phyloP scores from a whole-genome alignment of 257 asterid species.

The Rauvolfia tetraphylla region DNA sequence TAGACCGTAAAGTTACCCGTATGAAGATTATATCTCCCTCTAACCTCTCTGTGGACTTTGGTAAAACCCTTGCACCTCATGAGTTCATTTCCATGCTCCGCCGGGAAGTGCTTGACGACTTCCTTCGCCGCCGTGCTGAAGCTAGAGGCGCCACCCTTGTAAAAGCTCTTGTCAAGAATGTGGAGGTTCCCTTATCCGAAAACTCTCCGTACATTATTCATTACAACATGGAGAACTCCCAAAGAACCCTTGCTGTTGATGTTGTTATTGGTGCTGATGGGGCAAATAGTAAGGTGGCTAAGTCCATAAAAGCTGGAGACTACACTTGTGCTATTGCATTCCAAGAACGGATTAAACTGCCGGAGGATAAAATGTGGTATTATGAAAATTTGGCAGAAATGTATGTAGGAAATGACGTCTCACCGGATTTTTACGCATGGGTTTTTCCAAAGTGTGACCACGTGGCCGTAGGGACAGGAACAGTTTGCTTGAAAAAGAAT shows the following conservation, averaged over 20 bases:
- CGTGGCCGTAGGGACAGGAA: slow-evolving; percentile 85
- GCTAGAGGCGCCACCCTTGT: slow-evolving; percentile 54
- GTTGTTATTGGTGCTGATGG: slow-evolving; percentile 83
- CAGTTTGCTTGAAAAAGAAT: slow-evolving; percentile 41
- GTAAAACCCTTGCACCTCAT: slow-evolving; percentile 53
- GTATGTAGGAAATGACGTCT: slow-evolving; percentile 73
- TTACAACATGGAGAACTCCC: slow-evolving; percentile 37
- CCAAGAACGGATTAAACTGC: slow-evolving; percentile 62
- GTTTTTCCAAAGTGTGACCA: slow-evolving; percentile 90
- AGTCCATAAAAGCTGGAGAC: slow-evolving; percentile 65
- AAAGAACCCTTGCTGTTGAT: slow-evolving; percentile 50
- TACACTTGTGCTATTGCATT: slow-evolving; percentile 75
- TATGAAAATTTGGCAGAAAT: slow-evolving; percentile 76
- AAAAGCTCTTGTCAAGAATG: slow-evolving; percentile 57
- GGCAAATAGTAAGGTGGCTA: slow-evolving; percentile 80
- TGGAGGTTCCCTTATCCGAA: slow-evolving; percentile 41
- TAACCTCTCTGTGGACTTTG: slow-evolving; percentile 67
- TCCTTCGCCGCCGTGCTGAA: slow-evolving; percentile 66
- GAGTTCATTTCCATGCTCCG: slow-evolving; percentile 89
- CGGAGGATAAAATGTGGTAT: slow-evolving; percentile 66
- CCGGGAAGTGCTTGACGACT: slow-evolving; percentile 75
- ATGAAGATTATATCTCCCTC: slow-evolving; percentile 83
- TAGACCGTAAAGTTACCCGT: slow-evolving; percentile 72
- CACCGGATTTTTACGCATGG: slow-evolving; percentile 90
- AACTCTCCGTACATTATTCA: slow-evolving; percentile 52